Base-by-base conservation (phyloP, 179 eudicot species). In the Gypsophila paniculata region DNA sequence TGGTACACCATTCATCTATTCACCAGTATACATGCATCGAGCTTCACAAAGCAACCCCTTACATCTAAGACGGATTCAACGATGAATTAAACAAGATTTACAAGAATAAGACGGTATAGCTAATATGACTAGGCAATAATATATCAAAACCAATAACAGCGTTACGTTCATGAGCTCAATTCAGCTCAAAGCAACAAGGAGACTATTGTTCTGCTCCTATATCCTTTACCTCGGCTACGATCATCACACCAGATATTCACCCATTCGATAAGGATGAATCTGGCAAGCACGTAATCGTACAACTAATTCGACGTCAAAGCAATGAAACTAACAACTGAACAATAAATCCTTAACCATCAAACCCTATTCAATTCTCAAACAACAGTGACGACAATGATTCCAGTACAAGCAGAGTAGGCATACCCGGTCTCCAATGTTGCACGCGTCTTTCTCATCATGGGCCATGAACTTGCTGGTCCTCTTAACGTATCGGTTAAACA, bases 401-500 rank as follows among this genome's bases (percentile, higher is more conserved):
- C 13, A 17, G 17, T 34, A 17, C 22, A 68, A 67, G 70, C 58
- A 42, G 1, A 79, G 61, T 5, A 14, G 12, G 65, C 55, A 58
- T 80, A 92, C 96, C 53, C 98, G 83, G 42, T 93, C 98, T 57
- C 96, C 98, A 57, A 89, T 87, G 74, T 85, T 86, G 88, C 98
- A 93, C 62, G 81, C 74, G 32, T 90, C 77, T 23, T 79, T 74
- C 81, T 90, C 98, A 74, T 93, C 96, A 74, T 93, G 98, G 23
- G 96, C 96, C 95, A 89, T 90, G 83, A 92, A 92, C 74, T 87
- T 90, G 84, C 87, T 90, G 76, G 96, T 92, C 34, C 91, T 86
- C 61, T 85, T 88, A 46, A 90, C 84, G 55, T 91, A 92, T 3
- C 97, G 91, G 59, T 88, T 88, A 80, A 76, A 88, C 13, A 82